Evolutionary conservation across 768 basidiomycete species (phyloP).

Genomic region (Mycena latifolia): DNA sequence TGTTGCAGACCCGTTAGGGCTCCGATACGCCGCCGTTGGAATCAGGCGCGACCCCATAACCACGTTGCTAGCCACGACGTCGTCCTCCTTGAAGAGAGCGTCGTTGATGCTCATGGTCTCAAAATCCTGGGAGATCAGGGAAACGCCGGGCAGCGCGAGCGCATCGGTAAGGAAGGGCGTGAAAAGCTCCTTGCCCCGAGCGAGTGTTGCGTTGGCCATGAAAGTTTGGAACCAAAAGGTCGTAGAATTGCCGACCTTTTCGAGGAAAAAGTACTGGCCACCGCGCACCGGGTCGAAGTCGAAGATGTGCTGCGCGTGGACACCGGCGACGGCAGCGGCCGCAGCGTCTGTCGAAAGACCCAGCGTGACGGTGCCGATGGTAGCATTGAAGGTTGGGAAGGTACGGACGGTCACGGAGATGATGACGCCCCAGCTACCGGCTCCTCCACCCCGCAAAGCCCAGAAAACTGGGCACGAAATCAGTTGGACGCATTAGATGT

Average conservation of each 20-base stretch:
- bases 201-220: constrained; percentile 39
- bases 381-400: constrained; percentile 47
- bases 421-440: constrained; percentile 54
- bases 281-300: constrained; percentile 45
- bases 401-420: constrained; percentile 50
- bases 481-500: too few relatives aligned
- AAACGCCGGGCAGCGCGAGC: constrained; percentile 32
- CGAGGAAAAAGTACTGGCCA: constrained; percentile 45
- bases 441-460: constrained; percentile 44
- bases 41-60: constrained; percentile 38
- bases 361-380: constrained; percentile 37
- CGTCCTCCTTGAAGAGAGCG: constrained; percentile 29
- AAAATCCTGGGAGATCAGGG: constrained; percentile 7
- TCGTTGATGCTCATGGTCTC: constrained; percentile 28
- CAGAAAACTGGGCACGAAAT: constrained; percentile 38
- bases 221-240: constrained; percentile 19
- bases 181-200: constrained; percentile 31
- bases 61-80: constrained; percentile 23
- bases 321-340: constrained; percentile 40
- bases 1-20: constrained; percentile 10
- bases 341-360: constrained; percentile 30
- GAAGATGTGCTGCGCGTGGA: constrained; percentile 52
- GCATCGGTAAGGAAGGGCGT: constrained; percentile 40
- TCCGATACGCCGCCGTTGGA: constrained; percentile 30
- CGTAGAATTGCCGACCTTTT: background rate